phyloP scores from a whole-genome alignment of 306 rosid species.

The Datisca glomerata region DNA sequence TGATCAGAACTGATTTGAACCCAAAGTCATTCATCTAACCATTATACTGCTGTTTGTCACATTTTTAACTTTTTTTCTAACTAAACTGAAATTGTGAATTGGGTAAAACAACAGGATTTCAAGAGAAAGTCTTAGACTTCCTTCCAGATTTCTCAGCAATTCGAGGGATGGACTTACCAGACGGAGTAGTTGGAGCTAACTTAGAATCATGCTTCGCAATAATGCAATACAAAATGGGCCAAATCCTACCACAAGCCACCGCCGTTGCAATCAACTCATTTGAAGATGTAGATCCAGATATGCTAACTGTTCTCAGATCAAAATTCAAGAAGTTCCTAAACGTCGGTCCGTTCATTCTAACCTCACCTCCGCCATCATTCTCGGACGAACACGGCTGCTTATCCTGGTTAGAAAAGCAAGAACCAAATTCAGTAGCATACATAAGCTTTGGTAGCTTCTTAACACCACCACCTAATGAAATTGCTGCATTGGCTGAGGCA shows the following conservation, averaged over 20 bases:
- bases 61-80: background rate
- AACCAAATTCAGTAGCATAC: constrained; percentile 34
- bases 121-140: constrained; percentile 22
- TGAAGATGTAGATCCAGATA: constrained; percentile 18
- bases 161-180: constrained; percentile 34
- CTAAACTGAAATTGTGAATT: background rate
- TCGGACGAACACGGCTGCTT: constrained; percentile 28
- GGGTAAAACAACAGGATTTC: constrained; percentile 11
- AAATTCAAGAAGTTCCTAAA: constrained; percentile 23
- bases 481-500: constrained; percentile 33
- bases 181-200: constrained; percentile 16
- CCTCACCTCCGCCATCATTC: constrained; percentile 11
- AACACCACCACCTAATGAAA: constrained; percentile 43
- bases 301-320: constrained; percentile 15
- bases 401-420: constrained; percentile 37
- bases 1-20: background rate
- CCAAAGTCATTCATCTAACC: no score
- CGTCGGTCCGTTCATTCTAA: constrained; percentile 50
- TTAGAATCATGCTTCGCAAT: constrained; percentile 23
- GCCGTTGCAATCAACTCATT: constrained; percentile 58
- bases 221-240: constrained; percentile 49
- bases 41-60: background rate
- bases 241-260: constrained; percentile 32
- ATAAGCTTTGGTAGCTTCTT: constrained; percentile 49
- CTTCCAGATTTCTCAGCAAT: constrained; percentile 39